phyloP scores from a whole-genome alignment of 495 filamentous ascomycete species.

The Penicillium verhagenii region DNA sequence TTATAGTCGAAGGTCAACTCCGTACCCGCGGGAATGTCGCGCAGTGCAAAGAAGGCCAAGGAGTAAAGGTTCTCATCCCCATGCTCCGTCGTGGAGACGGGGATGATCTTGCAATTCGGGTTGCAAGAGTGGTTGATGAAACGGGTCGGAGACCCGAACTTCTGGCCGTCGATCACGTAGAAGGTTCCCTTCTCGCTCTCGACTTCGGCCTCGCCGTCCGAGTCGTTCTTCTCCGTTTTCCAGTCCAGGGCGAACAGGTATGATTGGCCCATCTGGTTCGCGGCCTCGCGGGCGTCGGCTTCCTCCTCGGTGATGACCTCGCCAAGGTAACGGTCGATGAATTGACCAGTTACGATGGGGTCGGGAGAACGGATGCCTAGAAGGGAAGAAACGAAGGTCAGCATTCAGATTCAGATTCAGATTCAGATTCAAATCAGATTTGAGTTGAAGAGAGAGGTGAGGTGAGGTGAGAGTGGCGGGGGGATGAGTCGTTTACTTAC shows the following conservation, averaged over 20 bases:
- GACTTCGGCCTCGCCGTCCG: conserved; percentile 5
- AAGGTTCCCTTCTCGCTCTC: conserved; percentile 15
- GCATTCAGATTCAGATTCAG: background rate
- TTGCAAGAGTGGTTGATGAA: conserved; percentile 71
- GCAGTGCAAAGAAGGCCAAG: conserved; percentile 78
- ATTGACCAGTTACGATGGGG: conserved; percentile 72
- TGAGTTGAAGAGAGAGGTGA: too few relatives aligned
- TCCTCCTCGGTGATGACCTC: conserved; percentile 76
- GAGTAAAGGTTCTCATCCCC: conserved; percentile 77
- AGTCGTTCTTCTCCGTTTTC: conserved; percentile 41
- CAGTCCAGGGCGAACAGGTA: conserved; percentile 90
- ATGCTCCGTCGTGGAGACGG: conserved; percentile 70
- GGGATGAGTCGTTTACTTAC: too few relatives aligned
- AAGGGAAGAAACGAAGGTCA: conserved; percentile 1
- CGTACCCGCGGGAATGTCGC: conserved; percentile 63
- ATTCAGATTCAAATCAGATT: too few relatives aligned
- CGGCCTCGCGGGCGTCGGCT: conserved; percentile 62
- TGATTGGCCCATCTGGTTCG: conserved; percentile 39
- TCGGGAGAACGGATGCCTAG: conserved; percentile 68
- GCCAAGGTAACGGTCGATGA: conserved; percentile 85
- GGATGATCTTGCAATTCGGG: conserved; percentile 76
- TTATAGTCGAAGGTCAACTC: conserved; percentile 91
- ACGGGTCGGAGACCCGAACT: conserved; percentile 54
- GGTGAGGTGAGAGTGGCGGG: background rate
- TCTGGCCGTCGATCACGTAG: conserved; percentile 60